A percentile compares a stretch with the other conserved stretches of the same genome.
Evolutionary conservation across 257 asterid species (phyloP).

Genomic region (Ligustrum vulgare): DNA sequence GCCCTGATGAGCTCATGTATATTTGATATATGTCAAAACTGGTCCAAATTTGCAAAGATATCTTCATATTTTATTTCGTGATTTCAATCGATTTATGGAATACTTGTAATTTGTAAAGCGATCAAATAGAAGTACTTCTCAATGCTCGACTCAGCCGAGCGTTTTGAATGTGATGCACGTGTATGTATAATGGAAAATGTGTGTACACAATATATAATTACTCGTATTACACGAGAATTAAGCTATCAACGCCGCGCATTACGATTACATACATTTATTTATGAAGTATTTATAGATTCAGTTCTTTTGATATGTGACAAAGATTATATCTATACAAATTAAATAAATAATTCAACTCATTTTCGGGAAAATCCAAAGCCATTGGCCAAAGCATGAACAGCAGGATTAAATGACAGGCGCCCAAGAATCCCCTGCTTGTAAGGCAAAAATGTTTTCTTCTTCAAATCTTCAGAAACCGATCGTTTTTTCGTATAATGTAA

Average conservation of each 20-base stretch:
- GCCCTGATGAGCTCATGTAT: too few relatives aligned
- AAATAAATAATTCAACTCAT: slow-evolving; percentile 16
- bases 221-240: background rate
- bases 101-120: background rate
- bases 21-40: background rate
- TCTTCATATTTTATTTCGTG: background rate
- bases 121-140: background rate
- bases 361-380: slow-evolving; percentile 66
- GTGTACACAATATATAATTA: background rate
- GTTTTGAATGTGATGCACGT: background rate
- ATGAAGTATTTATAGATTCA: background rate
- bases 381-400: slow-evolving; percentile 63
- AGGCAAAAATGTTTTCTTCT: slow-evolving; percentile 76
- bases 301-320: background rate
- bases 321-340: background rate
- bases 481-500: slow-evolving; percentile 67
- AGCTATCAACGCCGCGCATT: background rate
- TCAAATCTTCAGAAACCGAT: slow-evolving; percentile 67
- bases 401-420: slow-evolving; percentile 57
- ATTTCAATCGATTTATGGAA: background rate
- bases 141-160: background rate
- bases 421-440: slow-evolving; percentile 81
- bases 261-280: background rate
- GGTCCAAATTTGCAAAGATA: background rate
- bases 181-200: too few relatives aligned